These are phyloP conservation scores for Stephania cephalantha DNA, from an alignment of 164 flowering plant genomes.

Conservation along the genomic window DNA sequence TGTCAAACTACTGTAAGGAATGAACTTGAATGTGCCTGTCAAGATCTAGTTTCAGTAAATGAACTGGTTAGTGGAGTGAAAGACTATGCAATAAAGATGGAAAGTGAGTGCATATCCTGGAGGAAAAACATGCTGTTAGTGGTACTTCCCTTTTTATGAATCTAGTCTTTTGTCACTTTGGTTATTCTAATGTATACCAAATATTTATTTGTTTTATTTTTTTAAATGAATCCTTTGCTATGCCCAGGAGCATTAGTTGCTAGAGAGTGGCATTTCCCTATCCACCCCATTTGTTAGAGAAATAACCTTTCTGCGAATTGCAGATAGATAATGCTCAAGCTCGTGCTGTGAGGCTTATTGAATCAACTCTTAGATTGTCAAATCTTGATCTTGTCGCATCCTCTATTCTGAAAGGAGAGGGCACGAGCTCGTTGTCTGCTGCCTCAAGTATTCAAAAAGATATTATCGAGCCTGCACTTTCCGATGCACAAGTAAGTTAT, in stretches of 20 bases:
- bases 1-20: conserved; percentile 53
- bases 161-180: background rate
- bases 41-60: conserved; percentile 53
- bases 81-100: conserved; percentile 55
- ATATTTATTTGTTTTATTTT: background rate
- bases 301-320: conserved; percentile 15
- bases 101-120: conserved; percentile 72
- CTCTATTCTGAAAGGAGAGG: conserved; percentile 57
- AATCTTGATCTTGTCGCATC: conserved; percentile 74
- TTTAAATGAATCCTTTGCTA: background rate
- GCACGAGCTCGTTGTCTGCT: conserved; percentile 41
- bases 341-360: conserved; percentile 58
- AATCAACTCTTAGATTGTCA: conserved; percentile 70
- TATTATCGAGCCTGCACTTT: conserved; percentile 62
- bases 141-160: conserved; percentile 34
- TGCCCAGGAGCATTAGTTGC: background rate
- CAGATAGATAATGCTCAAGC: conserved; percentile 70
- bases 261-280: background rate
- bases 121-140: conserved; percentile 49
- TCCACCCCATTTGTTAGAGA: background rate
- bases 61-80: conserved; percentile 50
- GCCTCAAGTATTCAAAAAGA: conserved; percentile 59
- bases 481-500: conserved; percentile 58
- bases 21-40: conserved; percentile 47
- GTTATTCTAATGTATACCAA: background rate